Conservation (phyloP, 2,329 filamentous ascomycete genomes). For the Madurella fahalii region DNA sequence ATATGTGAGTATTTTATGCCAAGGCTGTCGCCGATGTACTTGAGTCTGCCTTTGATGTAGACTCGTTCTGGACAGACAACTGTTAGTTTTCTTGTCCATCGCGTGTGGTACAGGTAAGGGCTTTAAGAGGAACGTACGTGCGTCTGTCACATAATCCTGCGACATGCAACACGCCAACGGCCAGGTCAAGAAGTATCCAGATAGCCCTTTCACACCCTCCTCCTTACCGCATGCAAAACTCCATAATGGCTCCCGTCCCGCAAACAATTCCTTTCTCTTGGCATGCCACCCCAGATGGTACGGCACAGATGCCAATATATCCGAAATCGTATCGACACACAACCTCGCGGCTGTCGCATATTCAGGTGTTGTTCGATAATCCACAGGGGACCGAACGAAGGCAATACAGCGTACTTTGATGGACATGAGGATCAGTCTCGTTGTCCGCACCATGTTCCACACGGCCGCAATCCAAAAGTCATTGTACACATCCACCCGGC, state of each 20-base stretch:
- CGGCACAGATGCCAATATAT: slow-evolving; percentile 59
- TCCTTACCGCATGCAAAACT: slow-evolving; percentile 49
- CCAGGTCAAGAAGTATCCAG: slow-evolving; percentile 58
- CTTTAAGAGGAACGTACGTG: slow-evolving; percentile 29
- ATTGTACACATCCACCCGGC: slow-evolving; percentile 55
- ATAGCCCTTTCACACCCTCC: slow-evolving; percentile 48
- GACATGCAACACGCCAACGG: slow-evolving; percentile 50
- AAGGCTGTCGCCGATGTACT: slow-evolving; percentile 51
- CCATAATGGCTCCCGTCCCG: slow-evolving; percentile 36
- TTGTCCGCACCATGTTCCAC: slow-evolving; percentile 53
- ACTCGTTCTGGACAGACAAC: slow-evolving; percentile 37
- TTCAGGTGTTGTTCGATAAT: slow-evolving; percentile 60
- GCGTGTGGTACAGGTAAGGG: not conserved
- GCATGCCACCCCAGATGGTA: slow-evolving; percentile 59
- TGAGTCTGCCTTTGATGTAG: slow-evolving; percentile 52
- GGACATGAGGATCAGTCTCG: slow-evolving; percentile 52
- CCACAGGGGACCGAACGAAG: slow-evolving; percentile 56
- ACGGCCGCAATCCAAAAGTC: slow-evolving; percentile 57
- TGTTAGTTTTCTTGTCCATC: not conserved
- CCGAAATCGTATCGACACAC: slow-evolving; percentile 51
- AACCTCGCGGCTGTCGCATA: slow-evolving; percentile 52
- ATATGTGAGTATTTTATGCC: slow-evolving; percentile 57
- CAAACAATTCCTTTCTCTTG: slow-evolving; percentile 39
- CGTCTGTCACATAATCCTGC: slow-evolving; percentile 57
- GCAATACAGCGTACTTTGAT: slow-evolving; percentile 56